Base-by-base conservation (phyloP, 148 eudicot genomes). In the Drosera capensis region DNA sequence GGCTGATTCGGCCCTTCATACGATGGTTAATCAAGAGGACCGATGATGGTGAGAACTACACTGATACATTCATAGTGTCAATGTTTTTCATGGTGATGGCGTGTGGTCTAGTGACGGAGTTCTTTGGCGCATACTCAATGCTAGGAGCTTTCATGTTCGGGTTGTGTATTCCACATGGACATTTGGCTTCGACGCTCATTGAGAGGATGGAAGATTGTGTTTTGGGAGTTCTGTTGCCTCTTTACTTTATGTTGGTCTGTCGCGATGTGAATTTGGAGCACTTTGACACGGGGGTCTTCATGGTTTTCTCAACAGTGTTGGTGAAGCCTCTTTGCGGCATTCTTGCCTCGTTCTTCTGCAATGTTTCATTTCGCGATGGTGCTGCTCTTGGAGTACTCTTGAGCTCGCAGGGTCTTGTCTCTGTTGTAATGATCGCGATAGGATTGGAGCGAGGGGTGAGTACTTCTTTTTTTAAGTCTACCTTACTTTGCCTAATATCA, bases 131-230 rank as follows among this genome's bases (percentile, higher is more conserved):
- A 3, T 79, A 76, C 40, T 74, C 75, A 2, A 52, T 71, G 20
- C 51, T 71, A 15, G 79, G 84, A 0, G 80, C 78, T 0, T 77
- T 71, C 40, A 22, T 71, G 7, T 55, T 73, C 1, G 90, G 90
- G 3, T 56, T 72, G 15, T 17, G 51, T 12, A 29, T 80, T 14
- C 90, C 90, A 0, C 52, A 40, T 13, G 80, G 78, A 1, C 50
- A 39, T 1, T 60, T 80, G 14, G 36, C 74, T 1, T 41, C 49
- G 12, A 49, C 60, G 0, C 2, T 73, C 12, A 51, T 65, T 1
- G 73, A 77, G 5, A 80, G 60, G 71, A 53, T 73, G 43, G 84
- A 73, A 15, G 78, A 68, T 17, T 80, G 74, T 43, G 56, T 77
- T 3, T 8, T 54, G 40, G 68, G 71, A 15, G 42, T 77, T 26